Evolutionary conservation across 75 land plant species (phyloP), one percentile per base, ranked within the genome.

Genomic region (Cunninghamia lanceolata): DNA sequence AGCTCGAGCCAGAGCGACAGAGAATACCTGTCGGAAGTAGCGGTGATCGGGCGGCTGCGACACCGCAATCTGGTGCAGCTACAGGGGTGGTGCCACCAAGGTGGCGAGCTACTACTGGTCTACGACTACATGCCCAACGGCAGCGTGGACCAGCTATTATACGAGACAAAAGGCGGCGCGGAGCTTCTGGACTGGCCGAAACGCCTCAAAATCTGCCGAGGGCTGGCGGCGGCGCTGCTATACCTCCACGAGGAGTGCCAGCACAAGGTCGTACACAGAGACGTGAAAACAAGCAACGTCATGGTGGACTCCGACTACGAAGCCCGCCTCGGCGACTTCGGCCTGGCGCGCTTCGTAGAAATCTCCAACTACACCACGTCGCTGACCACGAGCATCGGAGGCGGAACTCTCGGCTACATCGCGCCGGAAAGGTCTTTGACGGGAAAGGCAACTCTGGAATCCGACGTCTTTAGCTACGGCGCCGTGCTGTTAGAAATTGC

Each of bases 401-500:
- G 17, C 0, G 91, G 91, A 1, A 91, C 93, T 0, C 84, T 85
- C 0, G 91, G 91, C 1, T 91, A 91, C 85, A 86, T 91, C 59
- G 91, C 91, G 14, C 94, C 94, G 0, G 94, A 93, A 82, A 46
- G 90, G 71, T 90, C 91, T 0, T 43, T 50, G 0, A 74, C 53
- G 42, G 86, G 91, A 0, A 68, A 84, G 6, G 89, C 92, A 9
- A 93, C 92, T 0, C 63, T 86, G 19, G 90, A 90, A 34, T 89
- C 91, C 47, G 96, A 94, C 42, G 93, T 94, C 36, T 94, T 89
- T 30, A 87, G 96, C 66, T 93, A 89, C 53, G 96, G 96, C 42
- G 94, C 89, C 25, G 91, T 94, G 63, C 84, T 89, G 0, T 47
- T 94, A 14, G 94, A 92, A 68, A 88, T 91, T 53, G 92, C 85